phyloP scores from a whole-genome alignment of 768 basidiomycete genomes.

The Cyclocybe cylindracea region DNA sequence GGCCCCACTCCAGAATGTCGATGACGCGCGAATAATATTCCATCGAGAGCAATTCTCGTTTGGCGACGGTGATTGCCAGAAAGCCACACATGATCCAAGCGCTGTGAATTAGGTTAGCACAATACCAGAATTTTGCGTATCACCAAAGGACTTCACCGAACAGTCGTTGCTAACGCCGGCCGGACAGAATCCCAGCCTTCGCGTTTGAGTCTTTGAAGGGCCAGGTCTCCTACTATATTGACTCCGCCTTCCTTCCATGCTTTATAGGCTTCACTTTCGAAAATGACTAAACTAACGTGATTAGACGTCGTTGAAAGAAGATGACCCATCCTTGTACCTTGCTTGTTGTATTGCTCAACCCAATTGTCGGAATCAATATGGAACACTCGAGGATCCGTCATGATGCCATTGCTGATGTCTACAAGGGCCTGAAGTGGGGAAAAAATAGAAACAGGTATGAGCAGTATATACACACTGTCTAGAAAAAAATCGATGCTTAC shows the following conservation, averaged over 20 bases:
- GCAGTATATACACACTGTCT: not conserved
- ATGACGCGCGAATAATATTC: conserved; percentile 36
- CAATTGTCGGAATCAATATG: conserved; percentile 33
- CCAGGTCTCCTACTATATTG: conserved; percentile 31
- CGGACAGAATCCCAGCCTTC: conserved; percentile 32
- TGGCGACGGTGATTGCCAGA: conserved; percentile 18
- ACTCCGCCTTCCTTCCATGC: conserved; percentile 37
- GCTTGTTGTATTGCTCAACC: conserved; percentile 34
- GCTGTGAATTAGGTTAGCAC: conserved; percentile 20
- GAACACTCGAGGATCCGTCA: conserved; percentile 40
- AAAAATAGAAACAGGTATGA: not conserved
- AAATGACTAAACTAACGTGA: conserved; percentile 22
- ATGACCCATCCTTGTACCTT: conserved; percentile 27
- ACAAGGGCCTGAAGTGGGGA: conserved; percentile 25
- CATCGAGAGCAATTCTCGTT: conserved; percentile 20
- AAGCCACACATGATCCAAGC: conserved; percentile 42
- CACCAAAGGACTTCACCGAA: conserved; percentile 28
- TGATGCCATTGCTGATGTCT: conserved; percentile 35
- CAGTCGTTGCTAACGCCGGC: conserved; percentile 35
- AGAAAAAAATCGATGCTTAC: conserved; percentile 9
- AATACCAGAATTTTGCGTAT: not conserved
- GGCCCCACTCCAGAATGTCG: conserved; percentile 45
- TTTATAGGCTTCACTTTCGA: conserved; percentile 24
- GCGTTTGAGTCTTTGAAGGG: conserved; percentile 24
- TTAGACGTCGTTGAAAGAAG: not conserved